Evolutionary conservation across 805 yeast genomes (phyloP), one percentile per base, ranked within the genome.

Genomic region (Metschnikowia cubensis): DNA sequence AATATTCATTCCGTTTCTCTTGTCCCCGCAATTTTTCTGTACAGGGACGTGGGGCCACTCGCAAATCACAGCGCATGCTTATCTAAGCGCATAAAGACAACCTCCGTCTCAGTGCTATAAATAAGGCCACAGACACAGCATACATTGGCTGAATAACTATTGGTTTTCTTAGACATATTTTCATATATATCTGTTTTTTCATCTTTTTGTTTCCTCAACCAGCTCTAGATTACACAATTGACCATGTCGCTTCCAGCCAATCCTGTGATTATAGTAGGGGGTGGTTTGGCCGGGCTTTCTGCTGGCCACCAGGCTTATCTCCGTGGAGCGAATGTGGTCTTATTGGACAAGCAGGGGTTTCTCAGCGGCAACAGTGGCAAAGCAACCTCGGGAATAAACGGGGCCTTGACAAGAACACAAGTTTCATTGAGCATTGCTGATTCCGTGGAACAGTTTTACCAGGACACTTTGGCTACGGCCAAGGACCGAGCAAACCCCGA

Each of bases 381-480:
- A 60, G 87, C 87, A 2, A 81, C 87, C 0, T 78, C 83, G 1
- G 87, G 87, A 6, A 83, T 83, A 56, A 83, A 83, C 59, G 96
- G 94, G n/a, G 84, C 87, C 0, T 69, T 75, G 35, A 84, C 95
- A 0, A 60, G 76, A 15, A 80, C 85, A 4, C 96, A 87, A 62
- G 68, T 72, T 34, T 49, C 65, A 6, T 64, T 73, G 33, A 62
- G 71, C 6, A 75, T 84, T 36, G 62, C 70, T 32, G 96, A 88
- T 60, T 69, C 82, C 1, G 79, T 79, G 3, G 79, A 79, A 20
- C 68, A 72, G 46, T 88, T 88, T 62, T 77, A 78, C 50, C 64
- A 77, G 6, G 96, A 88, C 62, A 85, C 94, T 0, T 61, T 82
- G 39, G 78, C 74, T 45, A 84, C 92, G 3, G 87, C 89, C 4